phyloP scores from a whole-genome alignment of 345 rosid genomes.

The Eucalyptus brandiana region DNA sequence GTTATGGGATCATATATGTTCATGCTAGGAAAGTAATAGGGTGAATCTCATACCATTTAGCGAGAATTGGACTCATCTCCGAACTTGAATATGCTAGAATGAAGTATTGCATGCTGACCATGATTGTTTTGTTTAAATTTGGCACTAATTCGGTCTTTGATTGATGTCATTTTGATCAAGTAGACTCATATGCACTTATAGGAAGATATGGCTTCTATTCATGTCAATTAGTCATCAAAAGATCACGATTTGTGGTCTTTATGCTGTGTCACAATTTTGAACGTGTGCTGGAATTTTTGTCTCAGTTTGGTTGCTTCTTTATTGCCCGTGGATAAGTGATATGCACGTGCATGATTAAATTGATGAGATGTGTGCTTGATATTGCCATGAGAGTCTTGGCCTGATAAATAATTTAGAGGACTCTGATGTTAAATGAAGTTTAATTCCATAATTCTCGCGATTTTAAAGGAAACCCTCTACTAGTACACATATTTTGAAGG shows the following conservation, averaged over 20 bases:
- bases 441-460: not conserved
- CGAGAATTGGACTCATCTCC: no score
- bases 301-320: not conserved
- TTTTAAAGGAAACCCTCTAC: not conserved
- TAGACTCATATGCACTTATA: not conserved
- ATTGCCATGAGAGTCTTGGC: not conserved
- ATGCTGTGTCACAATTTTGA: not conserved
- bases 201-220: not conserved
- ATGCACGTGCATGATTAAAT: no score
- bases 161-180: no score
- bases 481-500: not conserved
- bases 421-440: not conserved
- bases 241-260: not conserved
- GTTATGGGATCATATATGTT: no score
- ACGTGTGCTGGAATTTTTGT: not conserved
- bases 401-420: no score
- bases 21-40: no score
- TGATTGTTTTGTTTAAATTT: no score
- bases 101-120: no score
- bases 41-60: no score
- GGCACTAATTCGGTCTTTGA: no score
- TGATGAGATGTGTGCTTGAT: not conserved
- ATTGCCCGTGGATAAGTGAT: not conserved
- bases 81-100: no score
- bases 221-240: not conserved